These are phyloP conservation scores for Cryptococcus hybrid DNA, from an alignment of 1,284 basidiomycete genomes.

Conservation along the genomic window DNA sequence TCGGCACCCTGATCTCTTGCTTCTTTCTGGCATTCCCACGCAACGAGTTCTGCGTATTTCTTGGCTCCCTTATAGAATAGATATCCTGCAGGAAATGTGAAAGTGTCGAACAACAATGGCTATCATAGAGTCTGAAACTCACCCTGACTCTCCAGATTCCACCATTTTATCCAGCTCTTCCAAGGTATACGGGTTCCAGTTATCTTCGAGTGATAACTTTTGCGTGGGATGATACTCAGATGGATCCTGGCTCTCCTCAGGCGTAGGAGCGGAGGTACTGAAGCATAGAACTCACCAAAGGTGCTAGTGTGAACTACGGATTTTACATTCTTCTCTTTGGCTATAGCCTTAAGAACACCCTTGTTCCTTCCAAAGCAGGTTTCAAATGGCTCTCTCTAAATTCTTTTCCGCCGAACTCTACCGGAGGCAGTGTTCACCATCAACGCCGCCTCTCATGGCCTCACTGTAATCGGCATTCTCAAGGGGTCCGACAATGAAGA, in stretches of 20 bases:
- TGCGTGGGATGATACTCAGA: conserved; percentile 18
- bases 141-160: conserved; percentile 11
- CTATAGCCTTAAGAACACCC: conserved; percentile 45
- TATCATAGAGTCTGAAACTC: conserved; percentile 1
- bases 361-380: conserved; percentile 53
- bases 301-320: conserved; percentile 20
- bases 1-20: conserved; percentile 10
- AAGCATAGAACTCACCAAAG: conserved; percentile 10
- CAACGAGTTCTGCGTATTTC: conserved; percentile 31
- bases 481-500: conserved; percentile 22
- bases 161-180: conserved; percentile 23
- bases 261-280: background rate
- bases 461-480: conserved; percentile 38
- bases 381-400: conserved; percentile 44
- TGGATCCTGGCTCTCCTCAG: conserved; percentile 8
- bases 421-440: conserved; percentile 21
- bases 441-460: conserved; percentile 25
- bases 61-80: background rate
- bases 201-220: conserved; percentile 30
- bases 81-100: conserved; percentile 15
- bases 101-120: background rate
- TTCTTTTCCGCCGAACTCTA: conserved; percentile 19
- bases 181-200: conserved; percentile 40
- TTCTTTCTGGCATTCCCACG: conserved; percentile 21
- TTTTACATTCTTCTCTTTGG: conserved; percentile 25